Evolutionary conservation across 805 yeast genomes (phyloP), one percentile per base, ranked within the genome.

Genomic region (Candida tallmaniae): DNA sequence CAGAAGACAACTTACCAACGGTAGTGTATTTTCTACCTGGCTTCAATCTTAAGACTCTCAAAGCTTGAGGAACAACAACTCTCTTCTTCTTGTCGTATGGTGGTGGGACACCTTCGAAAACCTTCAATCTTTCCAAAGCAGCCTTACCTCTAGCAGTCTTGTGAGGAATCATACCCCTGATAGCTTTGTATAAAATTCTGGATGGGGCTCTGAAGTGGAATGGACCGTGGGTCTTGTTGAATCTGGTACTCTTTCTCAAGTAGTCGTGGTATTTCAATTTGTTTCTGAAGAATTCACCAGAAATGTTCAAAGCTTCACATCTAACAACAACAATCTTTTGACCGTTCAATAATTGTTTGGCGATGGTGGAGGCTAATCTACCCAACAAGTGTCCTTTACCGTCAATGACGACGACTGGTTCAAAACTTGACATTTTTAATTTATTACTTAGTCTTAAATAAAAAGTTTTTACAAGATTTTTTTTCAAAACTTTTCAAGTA

Each of bases 141-240:
- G 97, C 97, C 79, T 86, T 84, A 75, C 99, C 99, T 76, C 97
- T 93, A 60, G 97, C 93, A 57, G 98, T 93, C 88, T 93, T 93
- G 89, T 93, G 97, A 69, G 96, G 77, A 63, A 93, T 76, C 99
- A 93, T 93, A 77, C 99, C 99, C 70, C 96, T 85, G 70, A 93
- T 74, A 65, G 99, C 97, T 84, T 93, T 93, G 94, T 89, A 89
- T 76, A 93, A 88, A 75, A 93, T 90, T 78, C 97, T 88, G 50
- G 97, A 89, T 73, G 99, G 99, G 50, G 99, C 99, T 77, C 97
- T 93, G 96, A 93, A 93, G 73, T 93, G 99, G 97, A 90, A 93
- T 65, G 97, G 97, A 78, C 98, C 99, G 72, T 88, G 83, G 64
- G 79, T 83, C 78, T 88, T 88, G 95, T 93, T 93, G 89, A 72